Evolutionary conservation across 192 early-diverging fungal species (phyloP).

Genomic region (Rhizophagus prolifer): DNA sequence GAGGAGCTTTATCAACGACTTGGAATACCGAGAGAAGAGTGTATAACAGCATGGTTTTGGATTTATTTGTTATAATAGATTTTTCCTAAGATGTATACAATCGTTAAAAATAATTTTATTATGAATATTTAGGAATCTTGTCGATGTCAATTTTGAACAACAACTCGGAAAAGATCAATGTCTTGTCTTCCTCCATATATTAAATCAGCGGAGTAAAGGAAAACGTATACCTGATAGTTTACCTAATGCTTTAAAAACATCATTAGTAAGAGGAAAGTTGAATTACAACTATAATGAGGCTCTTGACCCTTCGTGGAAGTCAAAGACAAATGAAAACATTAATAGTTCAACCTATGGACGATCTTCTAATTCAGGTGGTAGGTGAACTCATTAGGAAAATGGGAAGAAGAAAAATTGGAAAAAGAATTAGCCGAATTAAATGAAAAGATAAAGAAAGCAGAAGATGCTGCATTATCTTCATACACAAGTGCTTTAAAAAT

Average conservation of each 20-base stretch:
- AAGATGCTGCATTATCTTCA: constrained; percentile 34
- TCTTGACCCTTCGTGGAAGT: constrained; percentile 38
- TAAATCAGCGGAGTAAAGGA: constrained; percentile 55
- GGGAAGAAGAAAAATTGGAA: constrained; percentile 49
- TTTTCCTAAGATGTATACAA: not conserved
- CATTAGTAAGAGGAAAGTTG: constrained; percentile 49
- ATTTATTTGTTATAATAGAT: not conserved
- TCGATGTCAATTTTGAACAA: constrained; percentile 57
- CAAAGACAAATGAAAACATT: constrained; percentile 31
- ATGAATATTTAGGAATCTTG: constrained; percentile 40
- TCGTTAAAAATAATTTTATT: not conserved
- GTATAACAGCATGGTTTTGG: constrained; percentile 52
- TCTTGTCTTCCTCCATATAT: constrained; percentile 56
- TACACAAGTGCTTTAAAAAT: constrained; percentile 23
- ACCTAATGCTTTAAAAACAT: constrained; percentile 51
- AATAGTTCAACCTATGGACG: constrained; percentile 37
- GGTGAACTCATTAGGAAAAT: not conserved
- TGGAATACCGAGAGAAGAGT: constrained; percentile 51
- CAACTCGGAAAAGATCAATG: constrained; percentile 57
- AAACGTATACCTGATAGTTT: constrained; percentile 48
- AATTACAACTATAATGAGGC: constrained; percentile 39
- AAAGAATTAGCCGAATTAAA: constrained; percentile 50
- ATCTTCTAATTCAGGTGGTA: constrained; percentile 36
- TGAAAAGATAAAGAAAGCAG: constrained; percentile 48
- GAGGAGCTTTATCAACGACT: constrained; percentile 56